Base-by-base conservation (phyloP, 192 early-diverging fungal genomes). In the Podila epicladia region DNA sequence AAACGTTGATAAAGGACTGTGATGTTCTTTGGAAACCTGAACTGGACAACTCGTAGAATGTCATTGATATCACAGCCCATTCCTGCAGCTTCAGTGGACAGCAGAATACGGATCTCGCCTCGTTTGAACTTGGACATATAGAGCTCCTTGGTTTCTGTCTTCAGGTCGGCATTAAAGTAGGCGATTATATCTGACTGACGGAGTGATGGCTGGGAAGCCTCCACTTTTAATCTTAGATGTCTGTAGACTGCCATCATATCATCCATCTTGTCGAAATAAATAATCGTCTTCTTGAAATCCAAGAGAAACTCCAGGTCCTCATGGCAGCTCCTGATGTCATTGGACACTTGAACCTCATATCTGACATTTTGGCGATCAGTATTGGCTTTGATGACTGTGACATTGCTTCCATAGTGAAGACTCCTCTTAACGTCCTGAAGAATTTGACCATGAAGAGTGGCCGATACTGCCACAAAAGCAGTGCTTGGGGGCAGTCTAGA, bases 41-140 rank as follows among this genome's bases (percentile, higher is more conserved):
- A 69, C 58, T 69, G 67, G 58, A 69, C 45, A 19, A 69, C 67
- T 24, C 58, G 33, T 5, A 31, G 17, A 41, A 69, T 29, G 26
- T 69, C 67, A 12, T 26, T 69, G 5, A 69, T 45, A 48, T 69
- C 67, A 58, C 67, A 69, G 1, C 67, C 67, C 67, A 69, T 69
- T 26, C 67, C 67, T 20, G 58, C 57, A 19, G 67, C 67, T 37
- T 69, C 58, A 22, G 67, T 69, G 9, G 58, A 37, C 35, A 69
- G 67, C 41, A 69, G 29, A 9, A 69, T 31, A 5, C 7, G 19
- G 41, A 69, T 45, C 7, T 31, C 12, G 57, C 26, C 58, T 9
- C 12, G 3, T 20, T 45, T 37, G 58, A 69, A 69, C 5, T 41
- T 20, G 0, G 19, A 19, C 67, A 60, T 41, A 51, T 26, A 38